phyloP scores from a whole-genome alignment of 1,284 basidiomycete genomes.

The Mycocalia duriaeana region DNA sequence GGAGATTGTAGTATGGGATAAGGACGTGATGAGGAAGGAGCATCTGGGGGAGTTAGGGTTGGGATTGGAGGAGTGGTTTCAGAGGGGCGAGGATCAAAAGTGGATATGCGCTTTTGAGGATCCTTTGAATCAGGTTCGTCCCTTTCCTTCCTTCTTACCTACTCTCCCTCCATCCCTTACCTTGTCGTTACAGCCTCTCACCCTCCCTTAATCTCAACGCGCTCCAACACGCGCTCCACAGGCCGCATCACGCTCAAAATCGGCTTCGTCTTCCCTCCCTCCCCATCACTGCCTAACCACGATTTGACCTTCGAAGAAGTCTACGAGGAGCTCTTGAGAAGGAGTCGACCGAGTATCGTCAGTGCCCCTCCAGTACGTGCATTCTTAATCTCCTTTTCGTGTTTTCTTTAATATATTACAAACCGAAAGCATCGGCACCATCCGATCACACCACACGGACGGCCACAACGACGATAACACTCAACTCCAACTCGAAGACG shows the following conservation, averaged over 20 bases:
- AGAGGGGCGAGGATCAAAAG: conserved; percentile 24
- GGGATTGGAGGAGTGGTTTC: conserved; percentile 79
- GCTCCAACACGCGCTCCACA: conserved; percentile 52
- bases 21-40: conserved; percentile 79
- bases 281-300: conserved; percentile 28
- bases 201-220: conserved; percentile 61
- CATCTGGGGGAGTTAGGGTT: conserved; percentile 88
- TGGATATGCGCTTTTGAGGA: conserved; percentile 52
- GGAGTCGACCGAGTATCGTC: conserved; percentile 60
- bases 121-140: conserved; percentile 48
- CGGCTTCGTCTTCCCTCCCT: conserved; percentile 61
- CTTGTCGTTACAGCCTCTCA: conserved; percentile 50
- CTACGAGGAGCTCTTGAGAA: conserved; percentile 61
- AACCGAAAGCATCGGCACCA: conserved; percentile 87
- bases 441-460: conserved; percentile 59
- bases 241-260: conserved; percentile 72
- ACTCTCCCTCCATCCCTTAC: neutral
- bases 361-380: conserved; percentile 76
- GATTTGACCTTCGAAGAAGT: conserved; percentile 49
- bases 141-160: neutral
- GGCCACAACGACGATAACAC: too few relatives aligned
- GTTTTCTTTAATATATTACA: conserved; percentile 24
- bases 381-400: neutral
- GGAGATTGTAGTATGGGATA: conserved; percentile 92
- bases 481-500: conserved; percentile 69